Evolutionary conservation across 2,329 filamentous ascomycete species (phyloP).

Genomic region (Aciculosporium take): DNA sequence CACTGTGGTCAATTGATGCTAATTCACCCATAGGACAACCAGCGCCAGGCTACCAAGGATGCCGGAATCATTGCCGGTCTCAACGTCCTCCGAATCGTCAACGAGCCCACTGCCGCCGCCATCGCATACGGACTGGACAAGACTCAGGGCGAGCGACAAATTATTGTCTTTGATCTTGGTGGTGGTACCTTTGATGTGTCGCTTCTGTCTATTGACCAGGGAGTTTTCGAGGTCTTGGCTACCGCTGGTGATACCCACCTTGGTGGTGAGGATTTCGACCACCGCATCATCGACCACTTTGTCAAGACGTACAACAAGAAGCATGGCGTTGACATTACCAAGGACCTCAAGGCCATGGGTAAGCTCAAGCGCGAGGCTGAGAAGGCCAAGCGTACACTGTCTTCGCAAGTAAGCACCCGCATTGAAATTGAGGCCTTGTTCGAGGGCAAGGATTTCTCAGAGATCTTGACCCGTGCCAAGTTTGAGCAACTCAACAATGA

Average conservation of each 20-base stretch:
- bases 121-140: conserved; percentile 90
- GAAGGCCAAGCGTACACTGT: conserved; percentile 97
- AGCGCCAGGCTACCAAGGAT: conserved; percentile 93
- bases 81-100: conserved; percentile 90
- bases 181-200: conserved; percentile 93
- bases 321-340: conserved; percentile 79
- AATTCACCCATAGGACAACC: conserved; percentile 48
- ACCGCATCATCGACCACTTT: conserved; percentile 92
- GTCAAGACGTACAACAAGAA: conserved; percentile 99
- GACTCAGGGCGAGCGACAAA: conserved; percentile 69
- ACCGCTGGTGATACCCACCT: conserved; percentile 95
- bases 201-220: conserved; percentile 78
- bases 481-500: conserved; percentile 99
- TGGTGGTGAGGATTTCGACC: conserved; percentile 97
- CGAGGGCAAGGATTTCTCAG: conserved; percentile 93
- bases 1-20: not conserved
- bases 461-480: conserved; percentile 96
- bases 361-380: conserved; percentile 99
- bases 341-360: conserved; percentile 95
- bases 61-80: conserved; percentile 83
- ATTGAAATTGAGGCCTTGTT: conserved; percentile 97
- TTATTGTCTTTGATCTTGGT: conserved; percentile 87
- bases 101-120: conserved; percentile 90
- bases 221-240: conserved; percentile 87
- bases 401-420: conserved; percentile 81